Base-by-base conservation (phyloP, 228 moss, liverwort and hornwort genomes). In the Sphagnum magellanicum region DNA sequence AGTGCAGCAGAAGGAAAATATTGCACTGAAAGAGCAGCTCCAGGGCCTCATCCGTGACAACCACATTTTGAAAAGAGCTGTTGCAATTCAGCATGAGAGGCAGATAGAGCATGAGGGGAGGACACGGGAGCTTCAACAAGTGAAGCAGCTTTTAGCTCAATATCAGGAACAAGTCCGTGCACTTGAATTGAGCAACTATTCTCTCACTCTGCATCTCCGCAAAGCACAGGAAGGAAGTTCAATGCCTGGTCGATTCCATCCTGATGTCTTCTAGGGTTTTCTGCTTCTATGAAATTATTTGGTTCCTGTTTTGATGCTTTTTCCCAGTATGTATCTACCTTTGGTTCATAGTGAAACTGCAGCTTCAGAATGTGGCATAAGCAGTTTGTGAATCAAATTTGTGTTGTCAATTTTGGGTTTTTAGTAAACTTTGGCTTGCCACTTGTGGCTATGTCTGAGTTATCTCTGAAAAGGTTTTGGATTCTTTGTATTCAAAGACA, bases 211-310 rank as follows among this genome's bases (percentile, higher is more conserved):
- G 50, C 95, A 96, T 74, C 86, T 96, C 67, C 87, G 91, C 61
- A 92, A 96, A 80, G 95, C 95, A 5, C 91, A 96, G 75, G 95
- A 96, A 77, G 92, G 95, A 13, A 91, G 89, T 68, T 89, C 95
- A 17, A 96, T 96, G 67, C 95, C 95, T 11, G 92, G 92, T 69
- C 89, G 86, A 13, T 92, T 96, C 77, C 92, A 96, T 81, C 95
- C 91, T 6, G 92, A 96, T 74, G 86, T 96, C 47, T 96, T 89
- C 53, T 96, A 77, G 48, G 6, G 48, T 60, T 49, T 9, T 50
- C 64, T 9, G 32, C 32, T 32, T 32, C 32, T 32, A 1, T 2
- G 32, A 32, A 3, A 32, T 32, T 32, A 32, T 32, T 32, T 32
- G 32, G 32, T 32, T 32, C 32, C 32, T 32, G 32, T 32, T 32